Base-by-base conservation (phyloP, 768 basidiomycete genomes). In the Hygrophorus russula region DNA sequence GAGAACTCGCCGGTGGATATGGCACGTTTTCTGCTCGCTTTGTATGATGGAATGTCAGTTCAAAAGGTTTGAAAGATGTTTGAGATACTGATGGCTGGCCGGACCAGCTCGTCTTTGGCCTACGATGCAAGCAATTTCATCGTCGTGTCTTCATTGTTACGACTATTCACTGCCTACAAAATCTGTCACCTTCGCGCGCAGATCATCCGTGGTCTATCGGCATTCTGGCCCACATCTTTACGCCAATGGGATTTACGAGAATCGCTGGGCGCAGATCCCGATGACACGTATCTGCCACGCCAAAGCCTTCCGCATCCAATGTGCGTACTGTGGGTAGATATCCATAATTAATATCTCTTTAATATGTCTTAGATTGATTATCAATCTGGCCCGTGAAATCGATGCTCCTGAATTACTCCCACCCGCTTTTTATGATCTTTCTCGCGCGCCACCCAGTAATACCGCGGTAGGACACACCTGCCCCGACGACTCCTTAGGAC, bases 361-460 rank as follows among this genome's bases (percentile, higher is more conserved):
- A 28, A 24, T 30, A 14, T 15, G 30, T 43, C 33, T 31, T 41
- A 85, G 82, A 50, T 59, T 76, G 28, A 64, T 85, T 44, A 82
- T 87, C 51, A 78, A 78, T 38, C 15, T 45, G 29, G 82, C 80
- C 15, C 69, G 75, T 45, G 70, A 73, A 44, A 69, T 71, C 19
- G 60, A 73, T 33, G 68, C 76, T 0, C 64, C 63, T 0, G 71
- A 76, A 50, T 71, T 87, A 28, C 65, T 86, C 2, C 82, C 83
- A 4, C 71, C 84, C 20, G 83, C 83, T 4, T 83, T 84, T 61
- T 88, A 88, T 58, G 85, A 87, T 57, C 71, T 88, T 33, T 85
- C 80, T 15, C 80, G 85, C 32, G 74, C 63, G 51, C 61, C 72
- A 24, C 76, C 80, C 1, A 83, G 77, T 52, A 73, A 76, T 39